phyloP scores from a whole-genome alignment of 441 rosid species.

The Dalechampia spathulata region DNA sequence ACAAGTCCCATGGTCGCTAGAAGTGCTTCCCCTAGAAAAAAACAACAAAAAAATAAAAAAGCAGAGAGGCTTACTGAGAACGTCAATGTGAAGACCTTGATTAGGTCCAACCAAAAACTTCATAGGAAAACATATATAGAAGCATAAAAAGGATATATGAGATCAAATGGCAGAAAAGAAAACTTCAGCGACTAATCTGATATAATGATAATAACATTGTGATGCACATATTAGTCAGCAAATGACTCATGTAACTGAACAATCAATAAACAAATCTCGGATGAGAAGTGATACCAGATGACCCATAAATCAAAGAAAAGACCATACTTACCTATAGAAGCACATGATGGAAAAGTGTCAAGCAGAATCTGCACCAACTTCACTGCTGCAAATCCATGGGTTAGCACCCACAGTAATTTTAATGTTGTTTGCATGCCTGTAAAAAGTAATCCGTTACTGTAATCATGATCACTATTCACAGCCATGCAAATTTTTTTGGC shows the following conservation, averaged over 20 bases:
- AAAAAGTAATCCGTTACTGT: too few species aligned
- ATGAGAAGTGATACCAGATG: neutral
- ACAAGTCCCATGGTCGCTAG: constrained; percentile 78
- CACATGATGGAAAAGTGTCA: constrained; percentile 66
- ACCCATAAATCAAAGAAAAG: neutral
- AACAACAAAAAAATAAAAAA: too few species aligned
- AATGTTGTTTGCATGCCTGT: constrained; percentile 53
- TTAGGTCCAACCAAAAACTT: neutral
- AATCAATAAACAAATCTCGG: too few species aligned
- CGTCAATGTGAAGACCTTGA: neutral
- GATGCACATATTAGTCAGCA: too few species aligned
- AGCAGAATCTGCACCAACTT: constrained; percentile 65
- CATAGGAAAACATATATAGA: neutral
- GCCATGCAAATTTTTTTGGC: too few species aligned
- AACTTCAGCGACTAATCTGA: neutral
- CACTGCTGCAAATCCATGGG: constrained; percentile 75
- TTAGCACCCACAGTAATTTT: constrained; percentile 58
- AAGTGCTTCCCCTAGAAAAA: constrained; percentile 77
- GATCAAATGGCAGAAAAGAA: neutral
- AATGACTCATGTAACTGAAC: too few species aligned
- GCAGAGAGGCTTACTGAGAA: constrained; percentile 1
- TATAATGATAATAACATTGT: too few species aligned
- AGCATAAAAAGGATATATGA: neutral
- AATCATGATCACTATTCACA: too few species aligned
- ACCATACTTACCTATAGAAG: constrained; percentile 63